Base-by-base conservation (phyloP, 257 asterid species). In the Fraxinus americana region DNA sequence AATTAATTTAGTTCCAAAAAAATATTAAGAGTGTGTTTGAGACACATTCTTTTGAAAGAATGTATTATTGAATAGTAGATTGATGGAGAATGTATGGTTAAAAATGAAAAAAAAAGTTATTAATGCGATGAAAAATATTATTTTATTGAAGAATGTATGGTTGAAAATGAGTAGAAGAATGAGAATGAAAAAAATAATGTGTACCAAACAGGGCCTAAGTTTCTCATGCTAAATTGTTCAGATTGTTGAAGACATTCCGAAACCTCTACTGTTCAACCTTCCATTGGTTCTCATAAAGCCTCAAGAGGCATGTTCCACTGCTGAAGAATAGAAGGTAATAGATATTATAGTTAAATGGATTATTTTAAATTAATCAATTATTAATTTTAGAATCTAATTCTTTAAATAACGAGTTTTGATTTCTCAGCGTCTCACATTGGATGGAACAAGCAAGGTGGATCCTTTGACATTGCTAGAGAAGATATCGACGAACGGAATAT, bases 221-320 rank as follows among this genome's bases (percentile, higher is more conserved):
- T 77, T 23, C 32, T 21, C 50, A 38, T 73, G 36, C 68, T 75
- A 68, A 34, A 71, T 67, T 41, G 23, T 80, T 74, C 89, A 95
- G 99, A 84, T 91, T 74, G 97, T 96, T 78, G 85, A 92, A 85
- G 92, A 96, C 83, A 87, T 92, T 83, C 83, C 94, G 65, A 74
- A 92, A 25, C 91, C 96, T 43, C 36, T 88, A 79, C 84, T 93
- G 70, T 76, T 68, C 23, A 92, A 88, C 84, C 83, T 89, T 78
- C 93, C 99, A 50, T 88, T 96, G 94, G 95, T 93, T 85, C 98
- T 96, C 76, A 86, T 96, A 71, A 96, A 96, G 83, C 99, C 98
- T 34, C 92, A 78, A 73, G 90, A 93, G 85, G 98, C 94, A 76
- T 96, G 99, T 85, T 84, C 98, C 21, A 93, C 99, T n/a, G 99